Conservation (phyloP, 2,329 filamentous ascomycete genomes). For the Fusarium denticulatum region DNA sequence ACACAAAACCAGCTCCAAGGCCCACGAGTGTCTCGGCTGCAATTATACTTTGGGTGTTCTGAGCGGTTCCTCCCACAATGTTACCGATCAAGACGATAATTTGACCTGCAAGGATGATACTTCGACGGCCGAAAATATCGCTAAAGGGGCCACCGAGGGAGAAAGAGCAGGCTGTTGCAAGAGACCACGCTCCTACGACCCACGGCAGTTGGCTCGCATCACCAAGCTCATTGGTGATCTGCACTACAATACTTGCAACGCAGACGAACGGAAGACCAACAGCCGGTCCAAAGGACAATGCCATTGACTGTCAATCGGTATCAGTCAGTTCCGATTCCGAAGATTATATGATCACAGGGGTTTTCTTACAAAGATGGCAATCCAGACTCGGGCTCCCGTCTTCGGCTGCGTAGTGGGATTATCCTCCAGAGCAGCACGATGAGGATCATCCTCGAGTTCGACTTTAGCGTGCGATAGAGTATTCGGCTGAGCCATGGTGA, state of each 20-base stretch:
- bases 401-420: neutral
- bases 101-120: slow-evolving; percentile 6
- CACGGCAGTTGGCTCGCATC: neutral
- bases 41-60: neutral
- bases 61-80: slow-evolving; percentile 11
- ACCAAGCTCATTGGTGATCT: slow-evolving; percentile 9
- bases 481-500: neutral
- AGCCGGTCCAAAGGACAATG: slow-evolving; percentile 7
- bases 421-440: slow-evolving; percentile 16
- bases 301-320: neutral
- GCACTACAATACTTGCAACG: slow-evolving; percentile 1
- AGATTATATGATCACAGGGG: neutral
- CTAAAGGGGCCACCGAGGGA: slow-evolving; percentile 18
- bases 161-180: slow-evolving; percentile 10
- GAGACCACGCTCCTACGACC: slow-evolving; percentile 17
- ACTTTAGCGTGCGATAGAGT: neutral
- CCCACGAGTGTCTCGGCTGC: slow-evolving; percentile 4
- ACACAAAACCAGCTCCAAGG: slow-evolving; percentile 5
- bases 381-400: neutral
- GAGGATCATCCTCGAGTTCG: slow-evolving; percentile 19
- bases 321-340: neutral
- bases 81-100: slow-evolving; percentile 3
- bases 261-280: slow-evolving; percentile 3
- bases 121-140: slow-evolving; percentile 8
- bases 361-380: slow-evolving; percentile 5